phyloP scores from a whole-genome alignment of 1,284 basidiomycete species.

The Tausonia pullulans region DNA sequence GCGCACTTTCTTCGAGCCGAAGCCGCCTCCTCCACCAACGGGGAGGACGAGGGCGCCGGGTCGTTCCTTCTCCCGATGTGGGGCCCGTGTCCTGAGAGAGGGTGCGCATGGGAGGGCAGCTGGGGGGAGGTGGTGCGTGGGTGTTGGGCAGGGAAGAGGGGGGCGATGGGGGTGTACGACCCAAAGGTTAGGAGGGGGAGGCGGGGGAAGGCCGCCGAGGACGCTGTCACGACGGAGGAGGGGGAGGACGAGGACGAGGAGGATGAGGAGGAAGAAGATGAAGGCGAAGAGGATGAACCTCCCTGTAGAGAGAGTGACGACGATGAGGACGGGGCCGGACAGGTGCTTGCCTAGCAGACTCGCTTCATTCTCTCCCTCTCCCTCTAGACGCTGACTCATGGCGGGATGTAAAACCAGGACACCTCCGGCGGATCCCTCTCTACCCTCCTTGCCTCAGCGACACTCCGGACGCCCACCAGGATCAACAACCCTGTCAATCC shows the following conservation, averaged over 20 bases:
- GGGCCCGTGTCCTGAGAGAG: neutral
- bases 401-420: too few species aligned
- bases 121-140: conserved; percentile 13
- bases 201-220: neutral
- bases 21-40: neutral
- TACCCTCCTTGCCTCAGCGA: too few species aligned
- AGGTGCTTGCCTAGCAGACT: too few species aligned
- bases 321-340: too few species aligned
- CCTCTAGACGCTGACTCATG: too few species aligned
- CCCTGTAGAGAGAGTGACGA: too few species aligned
- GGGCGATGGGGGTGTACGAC: neutral
- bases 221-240: neutral
- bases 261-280: neutral
- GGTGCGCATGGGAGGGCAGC: neutral
- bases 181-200: neutral
- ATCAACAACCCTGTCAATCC: too few species aligned
- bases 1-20: neutral
- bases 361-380: too few species aligned
- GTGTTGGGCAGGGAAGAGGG: conserved; percentile 2
- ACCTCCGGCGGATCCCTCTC: too few species aligned
- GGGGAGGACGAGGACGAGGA: neutral
- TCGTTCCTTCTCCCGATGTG: neutral
- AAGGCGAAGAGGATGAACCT: neutral
- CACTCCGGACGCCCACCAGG: too few species aligned
- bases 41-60: neutral